Conservation (phyloP, 345 rosid genomes). For the Microcos paniculata region DNA sequence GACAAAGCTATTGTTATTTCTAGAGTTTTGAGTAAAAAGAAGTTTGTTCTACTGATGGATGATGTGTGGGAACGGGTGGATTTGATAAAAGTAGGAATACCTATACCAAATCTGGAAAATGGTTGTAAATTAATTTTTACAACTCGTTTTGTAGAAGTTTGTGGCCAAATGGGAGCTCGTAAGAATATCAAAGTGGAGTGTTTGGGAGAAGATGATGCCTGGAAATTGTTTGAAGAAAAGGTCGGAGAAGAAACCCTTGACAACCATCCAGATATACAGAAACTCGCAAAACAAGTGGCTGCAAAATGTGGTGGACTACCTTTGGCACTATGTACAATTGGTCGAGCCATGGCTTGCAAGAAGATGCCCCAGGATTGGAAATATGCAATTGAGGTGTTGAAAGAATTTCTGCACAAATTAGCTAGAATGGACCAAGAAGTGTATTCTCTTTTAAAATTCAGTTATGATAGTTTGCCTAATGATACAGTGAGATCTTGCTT, state of each 20-base stretch:
- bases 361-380: conserved; percentile 8
- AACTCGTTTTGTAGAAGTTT: too few relatives aligned
- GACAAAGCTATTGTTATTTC: neutral
- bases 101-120: too few relatives aligned
- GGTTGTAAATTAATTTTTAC: too few relatives aligned
- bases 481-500: too few relatives aligned
- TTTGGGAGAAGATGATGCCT: too few relatives aligned
- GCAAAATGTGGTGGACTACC: neutral
- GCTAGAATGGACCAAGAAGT: too few relatives aligned
- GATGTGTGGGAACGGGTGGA: too few relatives aligned
- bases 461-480: too few relatives aligned
- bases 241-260: conserved; percentile 30
- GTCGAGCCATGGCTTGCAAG: neutral
- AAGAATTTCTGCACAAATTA: neutral
- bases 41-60: neutral
- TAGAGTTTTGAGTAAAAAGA: neutral
- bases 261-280: conserved; percentile 25
- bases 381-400: neutral
- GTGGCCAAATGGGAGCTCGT: too few relatives aligned
- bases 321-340: neutral
- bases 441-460: too few relatives aligned
- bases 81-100: too few relatives aligned
- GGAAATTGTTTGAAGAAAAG: conserved; percentile 32
- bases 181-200: too few relatives aligned
- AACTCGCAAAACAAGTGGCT: conserved; percentile 35